These are phyloP conservation scores for Psilocybe cubensis DNA, from an alignment of 768 basidiomycete genomes.

Conservation along the genomic window DNA sequence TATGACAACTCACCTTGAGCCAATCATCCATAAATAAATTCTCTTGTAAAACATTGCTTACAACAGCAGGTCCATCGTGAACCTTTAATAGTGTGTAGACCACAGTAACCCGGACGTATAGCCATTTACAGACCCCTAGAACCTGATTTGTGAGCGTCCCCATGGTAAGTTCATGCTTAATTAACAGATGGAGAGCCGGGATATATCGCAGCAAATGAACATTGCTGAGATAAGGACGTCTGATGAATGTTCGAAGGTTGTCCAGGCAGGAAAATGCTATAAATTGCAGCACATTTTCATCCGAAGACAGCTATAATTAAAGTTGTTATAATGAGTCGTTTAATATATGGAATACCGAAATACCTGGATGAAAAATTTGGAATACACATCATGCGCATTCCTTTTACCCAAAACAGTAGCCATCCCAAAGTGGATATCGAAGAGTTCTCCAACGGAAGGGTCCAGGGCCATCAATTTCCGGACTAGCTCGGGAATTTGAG, in stretches of 20 bases:
- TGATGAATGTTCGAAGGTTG: neutral
- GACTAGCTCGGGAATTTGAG: neutral
- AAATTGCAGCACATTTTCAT: constrained; percentile 7
- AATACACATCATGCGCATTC: neutral
- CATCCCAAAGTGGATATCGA: constrained; percentile 1
- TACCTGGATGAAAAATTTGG: constrained; percentile 4
- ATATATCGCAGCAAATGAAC: neutral
- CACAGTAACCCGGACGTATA: constrained; percentile 4
- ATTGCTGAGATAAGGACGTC: neutral
- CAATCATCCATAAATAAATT: constrained; percentile 8
- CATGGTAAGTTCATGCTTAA: neutral
- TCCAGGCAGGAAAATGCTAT: neutral
- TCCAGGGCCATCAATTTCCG: neutral
- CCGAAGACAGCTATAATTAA: neutral
- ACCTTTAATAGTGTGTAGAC: neutral
- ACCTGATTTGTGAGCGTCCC: neutral
- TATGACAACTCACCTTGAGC: constrained; percentile 7
- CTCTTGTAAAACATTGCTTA: too few species aligned
- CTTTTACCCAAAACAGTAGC: neutral
- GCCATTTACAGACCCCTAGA: constrained; percentile 10
- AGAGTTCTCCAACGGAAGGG: neutral
- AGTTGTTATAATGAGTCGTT: neutral
- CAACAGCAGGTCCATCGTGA: neutral
- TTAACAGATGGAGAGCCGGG: neutral
- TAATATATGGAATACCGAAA: neutral